Evolutionary conservation across 2,329 filamentous ascomycete genomes (phyloP), one percentile per base, ranked within the genome.

Genomic region (Paraphaeosphaeria minitans): DNA sequence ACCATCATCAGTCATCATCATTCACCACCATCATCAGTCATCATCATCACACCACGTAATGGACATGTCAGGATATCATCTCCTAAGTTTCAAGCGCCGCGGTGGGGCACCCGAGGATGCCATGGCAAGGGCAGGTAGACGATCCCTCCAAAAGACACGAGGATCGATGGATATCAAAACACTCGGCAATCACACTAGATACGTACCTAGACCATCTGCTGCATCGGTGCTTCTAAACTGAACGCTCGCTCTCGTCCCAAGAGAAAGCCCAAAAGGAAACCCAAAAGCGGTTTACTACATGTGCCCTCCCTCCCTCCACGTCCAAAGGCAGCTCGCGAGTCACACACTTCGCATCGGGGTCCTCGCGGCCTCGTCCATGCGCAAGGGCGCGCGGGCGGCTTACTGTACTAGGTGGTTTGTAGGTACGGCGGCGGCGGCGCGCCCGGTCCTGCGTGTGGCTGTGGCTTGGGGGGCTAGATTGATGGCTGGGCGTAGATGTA

Each of bases 301-400:
- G n/a, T n/a, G n/a, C 35, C 35, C 14, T 29, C 27, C 4, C 27
- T 8, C 29, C 9, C 9, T 31, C 2, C 29, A 5, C 29, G 4
- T 12, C 8, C 29, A 4, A 27, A 27, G 24, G 3, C 24, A 27
- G 3, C 3, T 6, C 24, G 6, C 24, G 22, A 21, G 41, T 43
- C 39, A 43, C 41, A 22, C 41, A 43, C 16, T 14, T 5, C 16
- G 16, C n/a, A 3, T 9, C 50, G 7, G 37, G 50, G 10, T 33
- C 39, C 27, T 47, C 54, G 37, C 53, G 42, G 31, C 16, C 24
- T 43, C 5, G 19, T 21, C 35, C 48, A 45, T 31, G 53, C 27
- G 53, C 53, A 16, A n/a, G 29, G 22, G 22, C 27, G 58, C 54
- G 24, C 41, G 19, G 24, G 46, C 35, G 42, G 46, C 57, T 56